These are phyloP conservation scores for Haplosporangium sp. DNA, from an alignment of 371 early-diverging fungal genomes.

Conservation along the genomic window DNA sequence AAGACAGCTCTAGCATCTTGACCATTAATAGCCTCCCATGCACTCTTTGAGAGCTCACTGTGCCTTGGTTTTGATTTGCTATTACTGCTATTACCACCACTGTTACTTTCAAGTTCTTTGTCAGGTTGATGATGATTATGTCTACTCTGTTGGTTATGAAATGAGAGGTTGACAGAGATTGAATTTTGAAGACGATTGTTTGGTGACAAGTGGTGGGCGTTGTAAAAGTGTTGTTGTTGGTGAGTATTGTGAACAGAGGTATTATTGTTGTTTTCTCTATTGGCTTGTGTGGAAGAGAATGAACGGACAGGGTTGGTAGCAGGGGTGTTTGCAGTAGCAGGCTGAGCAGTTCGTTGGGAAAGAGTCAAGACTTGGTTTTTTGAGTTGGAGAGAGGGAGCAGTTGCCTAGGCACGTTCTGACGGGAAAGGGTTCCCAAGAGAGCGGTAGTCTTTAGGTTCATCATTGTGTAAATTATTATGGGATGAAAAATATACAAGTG, in stretches of 20 bases:
- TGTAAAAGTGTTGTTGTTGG: slow-evolving; percentile 10
- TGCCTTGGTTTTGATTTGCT: slow-evolving; percentile 13
- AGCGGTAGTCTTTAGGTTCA: not conserved
- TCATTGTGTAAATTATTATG: slow-evolving; percentile 1
- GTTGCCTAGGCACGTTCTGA: slow-evolving; percentile 34
- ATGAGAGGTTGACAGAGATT: slow-evolving; percentile 24
- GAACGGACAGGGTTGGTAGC: slow-evolving; percentile 41
- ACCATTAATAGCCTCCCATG: slow-evolving; percentile 38
- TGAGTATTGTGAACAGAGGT: slow-evolving; percentile 24
- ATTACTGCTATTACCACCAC: not conserved
- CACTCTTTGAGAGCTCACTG: slow-evolving; percentile 27
- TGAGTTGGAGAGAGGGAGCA: slow-evolving; percentile 37
- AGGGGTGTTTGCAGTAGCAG: slow-evolving; percentile 23
- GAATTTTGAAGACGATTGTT: slow-evolving; percentile 25
- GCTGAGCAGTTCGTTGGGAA: slow-evolving; percentile 43
- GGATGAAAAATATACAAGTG: no score
- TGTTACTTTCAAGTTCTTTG: not conserved
- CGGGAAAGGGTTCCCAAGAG: slow-evolving; percentile 11
- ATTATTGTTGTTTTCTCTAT: slow-evolving; percentile 42
- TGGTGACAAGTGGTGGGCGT: slow-evolving; percentile 10
- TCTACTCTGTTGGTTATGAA: slow-evolving; percentile 11
- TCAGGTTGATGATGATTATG: not conserved
- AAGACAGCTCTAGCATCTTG: slow-evolving; percentile 43
- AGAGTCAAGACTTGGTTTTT: slow-evolving; percentile 42
- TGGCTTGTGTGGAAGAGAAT: slow-evolving; percentile 46